These are phyloP conservation scores for Skeletonema tropicum DNA, from an alignment of 108 stramenopile species.

Conservation along the genomic window DNA sequence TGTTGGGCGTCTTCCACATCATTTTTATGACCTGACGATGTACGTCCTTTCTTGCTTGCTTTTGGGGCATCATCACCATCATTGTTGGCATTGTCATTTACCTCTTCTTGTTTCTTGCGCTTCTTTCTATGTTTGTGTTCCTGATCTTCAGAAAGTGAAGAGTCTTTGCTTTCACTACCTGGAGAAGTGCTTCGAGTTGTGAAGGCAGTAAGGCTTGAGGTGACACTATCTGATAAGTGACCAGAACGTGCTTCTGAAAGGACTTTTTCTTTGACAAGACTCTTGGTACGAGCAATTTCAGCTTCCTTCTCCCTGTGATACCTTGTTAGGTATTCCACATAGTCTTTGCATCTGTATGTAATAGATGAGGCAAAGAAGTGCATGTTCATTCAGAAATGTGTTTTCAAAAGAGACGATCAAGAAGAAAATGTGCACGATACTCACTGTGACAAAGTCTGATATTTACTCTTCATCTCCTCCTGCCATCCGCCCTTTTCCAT, in stretches of 20 bases:
- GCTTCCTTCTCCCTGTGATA: conserved; percentile 69
- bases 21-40: conserved; percentile 5
- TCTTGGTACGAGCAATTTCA: conserved; percentile 57
- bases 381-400: neutral
- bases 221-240: conserved; percentile 56
- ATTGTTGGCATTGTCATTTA: conserved; percentile 10
- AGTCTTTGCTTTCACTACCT: conserved; percentile 19
- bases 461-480: conserved; percentile 82
- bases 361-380: neutral
- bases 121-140: neutral
- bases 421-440: conserved; percentile 24
- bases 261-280: conserved; percentile 62
- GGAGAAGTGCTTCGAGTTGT: conserved; percentile 17
- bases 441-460: conserved; percentile 82
- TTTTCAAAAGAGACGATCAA: neutral
- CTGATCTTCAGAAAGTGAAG: conserved; percentile 7
- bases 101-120: neutral
- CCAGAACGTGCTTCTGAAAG: conserved; percentile 65
- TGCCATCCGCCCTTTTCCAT: conserved; percentile 85
- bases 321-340: conserved; percentile 70
- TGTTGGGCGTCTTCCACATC: conserved; percentile 7
- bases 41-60: conserved; percentile 1
- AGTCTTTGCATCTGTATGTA: conserved; percentile 67
- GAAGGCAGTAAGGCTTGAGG: conserved; percentile 65
- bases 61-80: conserved; percentile 11